Evolutionary conservation across 495 filamentous ascomycete genomes (phyloP).

Genomic region (Aspergillus asperescens): DNA sequence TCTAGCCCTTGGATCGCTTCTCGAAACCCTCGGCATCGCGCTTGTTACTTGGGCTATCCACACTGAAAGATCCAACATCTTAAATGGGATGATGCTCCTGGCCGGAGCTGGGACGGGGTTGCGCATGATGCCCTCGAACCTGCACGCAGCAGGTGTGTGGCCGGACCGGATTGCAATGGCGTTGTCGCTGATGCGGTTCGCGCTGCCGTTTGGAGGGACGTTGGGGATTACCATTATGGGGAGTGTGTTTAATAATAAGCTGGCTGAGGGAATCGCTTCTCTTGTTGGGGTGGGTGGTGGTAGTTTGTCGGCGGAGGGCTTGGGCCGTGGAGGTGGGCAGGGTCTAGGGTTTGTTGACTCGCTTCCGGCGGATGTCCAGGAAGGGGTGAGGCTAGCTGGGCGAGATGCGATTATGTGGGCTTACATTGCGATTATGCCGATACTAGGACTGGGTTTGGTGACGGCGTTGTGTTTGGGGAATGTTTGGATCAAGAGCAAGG

Average conservation of each 20-base stretch:
- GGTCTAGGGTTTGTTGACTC: constrained; percentile 18
- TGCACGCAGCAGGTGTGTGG: constrained; percentile 53
- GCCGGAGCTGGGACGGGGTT: constrained; percentile 52
- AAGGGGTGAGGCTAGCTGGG: constrained; percentile 23
- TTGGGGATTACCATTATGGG: constrained; percentile 55
- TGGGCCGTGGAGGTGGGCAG: constrained; percentile 4
- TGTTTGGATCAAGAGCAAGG: constrained; percentile 39
- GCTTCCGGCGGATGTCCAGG: constrained; percentile 23
- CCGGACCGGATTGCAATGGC: constrained; percentile 46
- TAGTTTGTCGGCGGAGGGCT: not conserved
- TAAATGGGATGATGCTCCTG: constrained; percentile 58
- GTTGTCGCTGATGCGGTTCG: constrained; percentile 47
- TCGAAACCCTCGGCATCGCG: constrained; percentile 42
- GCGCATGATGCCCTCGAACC: constrained; percentile 41
- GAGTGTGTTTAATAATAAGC: constrained; percentile 55
- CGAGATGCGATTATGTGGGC: constrained; percentile 51
- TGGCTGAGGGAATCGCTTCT: not conserved
- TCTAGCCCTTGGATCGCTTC: constrained; percentile 44
- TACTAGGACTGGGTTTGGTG: constrained; percentile 46
- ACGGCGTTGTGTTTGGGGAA: constrained; percentile 46
- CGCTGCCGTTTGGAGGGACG: constrained; percentile 53
- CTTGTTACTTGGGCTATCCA: constrained; percentile 46
- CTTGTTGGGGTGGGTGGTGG: constrained; percentile 8
- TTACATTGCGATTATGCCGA: constrained; percentile 50
- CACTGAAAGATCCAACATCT: constrained; percentile 29